A percentile compares a stretch with the other conserved stretches of the same genome.
phyloP scores from a whole-genome alignment of 1,284 basidiomycete species.

The Ustilago curta region DNA sequence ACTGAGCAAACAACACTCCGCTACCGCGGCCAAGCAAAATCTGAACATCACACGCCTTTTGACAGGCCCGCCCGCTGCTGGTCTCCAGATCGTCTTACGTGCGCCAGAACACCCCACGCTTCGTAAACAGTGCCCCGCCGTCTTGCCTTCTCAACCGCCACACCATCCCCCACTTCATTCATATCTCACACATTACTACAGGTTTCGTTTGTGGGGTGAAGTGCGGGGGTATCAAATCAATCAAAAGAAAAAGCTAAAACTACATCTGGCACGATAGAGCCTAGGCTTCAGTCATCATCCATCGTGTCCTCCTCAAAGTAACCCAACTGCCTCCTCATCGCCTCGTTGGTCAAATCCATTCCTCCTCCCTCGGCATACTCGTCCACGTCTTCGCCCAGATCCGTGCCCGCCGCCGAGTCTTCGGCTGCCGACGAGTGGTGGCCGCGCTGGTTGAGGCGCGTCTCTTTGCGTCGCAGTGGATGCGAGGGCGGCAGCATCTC shows the following conservation, averaged over 20 bases:
- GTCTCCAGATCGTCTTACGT: no score
- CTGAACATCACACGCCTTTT: no score
- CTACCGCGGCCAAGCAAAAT: no score
- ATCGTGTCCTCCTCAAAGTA: constrained; percentile 33
- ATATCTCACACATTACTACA: no score
- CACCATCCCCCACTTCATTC: no score
- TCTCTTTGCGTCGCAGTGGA: constrained; percentile 39
- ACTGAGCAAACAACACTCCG: no score
- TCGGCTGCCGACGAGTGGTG: constrained; percentile 27
- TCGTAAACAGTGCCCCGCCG: no score
- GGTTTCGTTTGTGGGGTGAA: no score
- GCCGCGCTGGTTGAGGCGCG: constrained; percentile 35
- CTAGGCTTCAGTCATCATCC: no score
- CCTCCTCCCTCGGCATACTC: constrained; percentile 32
- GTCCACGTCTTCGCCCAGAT: constrained; percentile 44
- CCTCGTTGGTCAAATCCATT: constrained; percentile 15
- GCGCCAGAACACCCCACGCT: no score
- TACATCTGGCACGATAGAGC: background rate
- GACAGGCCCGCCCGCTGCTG: no score
- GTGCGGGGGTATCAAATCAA: constrained; percentile 20
- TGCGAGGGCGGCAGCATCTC: constrained; percentile 41
- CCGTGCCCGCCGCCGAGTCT: constrained; percentile 36
- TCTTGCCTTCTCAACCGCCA: no score
- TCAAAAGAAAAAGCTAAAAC: background rate
- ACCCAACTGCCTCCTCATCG: constrained; percentile 38